Percentiles rank a stretch among this genome's conserved stretches.
Conservation (phyloP, 164 flowering plant species). For the Stephania yunnanensis region DNA sequence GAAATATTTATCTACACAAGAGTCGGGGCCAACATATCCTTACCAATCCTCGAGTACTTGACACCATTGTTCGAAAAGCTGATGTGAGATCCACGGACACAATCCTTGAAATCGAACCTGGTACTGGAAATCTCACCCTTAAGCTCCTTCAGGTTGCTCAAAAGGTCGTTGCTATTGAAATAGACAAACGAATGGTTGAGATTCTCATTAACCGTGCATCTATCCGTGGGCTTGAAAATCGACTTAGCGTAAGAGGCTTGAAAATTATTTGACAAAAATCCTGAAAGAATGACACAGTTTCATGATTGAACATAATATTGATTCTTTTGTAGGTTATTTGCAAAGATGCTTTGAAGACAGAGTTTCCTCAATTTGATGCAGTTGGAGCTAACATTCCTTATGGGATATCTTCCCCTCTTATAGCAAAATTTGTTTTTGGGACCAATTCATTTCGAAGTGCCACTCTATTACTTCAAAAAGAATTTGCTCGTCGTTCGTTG, state of each 20-base stretch:
- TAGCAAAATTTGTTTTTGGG: slow-evolving; percentile 67
- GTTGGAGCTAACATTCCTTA: slow-evolving; percentile 93
- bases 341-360: slow-evolving; percentile 67
- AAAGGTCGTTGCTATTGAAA: slow-evolving; percentile 67
- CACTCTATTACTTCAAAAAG: slow-evolving; percentile 84
- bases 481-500: slow-evolving; percentile 73
- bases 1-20: slow-evolving; percentile 42
- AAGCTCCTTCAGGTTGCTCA: slow-evolving; percentile 67
- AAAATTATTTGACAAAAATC: slow-evolving; percentile 44
- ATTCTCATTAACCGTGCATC: slow-evolving; percentile 54
- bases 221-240: slow-evolving; percentile 40
- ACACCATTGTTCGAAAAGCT: slow-evolving; percentile 66
- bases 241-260: slow-evolving; percentile 41
- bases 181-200: slow-evolving; percentile 78
- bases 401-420: slow-evolving; percentile 74
- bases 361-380: slow-evolving; percentile 71
- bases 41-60: slow-evolving; percentile 69
- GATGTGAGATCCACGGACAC: slow-evolving; percentile 52
- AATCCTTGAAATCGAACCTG: slow-evolving; percentile 90
- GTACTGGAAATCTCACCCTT: slow-evolving; percentile 92
- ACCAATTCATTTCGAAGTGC: slow-evolving; percentile 48
- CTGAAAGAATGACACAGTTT: slow-evolving; percentile 9
- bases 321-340: slow-evolving; percentile 55
- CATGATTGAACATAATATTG: not conserved
- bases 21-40: slow-evolving; percentile 90